Conservation (phyloP, 2,329 filamentous ascomycete genomes). For the Beauveria brongniartii region DNA sequence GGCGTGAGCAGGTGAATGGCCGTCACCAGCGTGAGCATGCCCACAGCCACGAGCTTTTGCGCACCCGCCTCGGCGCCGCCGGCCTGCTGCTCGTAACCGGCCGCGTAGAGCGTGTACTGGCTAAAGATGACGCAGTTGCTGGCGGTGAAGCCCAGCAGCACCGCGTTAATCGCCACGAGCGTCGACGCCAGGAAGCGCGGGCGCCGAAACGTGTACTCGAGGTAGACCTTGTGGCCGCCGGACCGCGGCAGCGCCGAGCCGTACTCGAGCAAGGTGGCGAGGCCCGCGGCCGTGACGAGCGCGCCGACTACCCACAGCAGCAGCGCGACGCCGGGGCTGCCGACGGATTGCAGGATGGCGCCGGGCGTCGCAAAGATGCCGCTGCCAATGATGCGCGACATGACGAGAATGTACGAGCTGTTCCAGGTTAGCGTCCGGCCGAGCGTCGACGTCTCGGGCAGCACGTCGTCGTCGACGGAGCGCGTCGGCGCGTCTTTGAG, state of each 20-base stretch:
- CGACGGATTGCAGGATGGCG: conserved; percentile 56
- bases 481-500: conserved; percentile 14
- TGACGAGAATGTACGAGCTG: conserved; percentile 58
- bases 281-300: conserved; percentile 50
- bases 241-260: conserved; percentile 64
- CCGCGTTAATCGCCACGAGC: conserved; percentile 53
- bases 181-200: conserved; percentile 58
- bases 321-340: conserved; percentile 57
- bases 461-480: conserved; percentile 46
- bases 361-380: conserved; percentile 67
- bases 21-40: conserved; percentile 47
- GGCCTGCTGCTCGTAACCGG: conserved; percentile 34
- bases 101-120: conserved; percentile 54
- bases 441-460: conserved; percentile 49
- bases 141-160: conserved; percentile 58
- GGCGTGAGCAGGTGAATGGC: conserved; percentile 52
- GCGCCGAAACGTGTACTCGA: conserved; percentile 58
- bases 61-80: conserved; percentile 37
- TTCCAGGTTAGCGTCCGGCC: conserved; percentile 55
- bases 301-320: conserved; percentile 57
- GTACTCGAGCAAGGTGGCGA: conserved; percentile 57
- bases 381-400: conserved; percentile 60
- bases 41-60: conserved; percentile 49
- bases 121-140: conserved; percentile 65
- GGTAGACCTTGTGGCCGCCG: conserved; percentile 62